phyloP scores from a whole-genome alignment of 176 grass and related monocot species.

The Panicum miliaceum region DNA sequence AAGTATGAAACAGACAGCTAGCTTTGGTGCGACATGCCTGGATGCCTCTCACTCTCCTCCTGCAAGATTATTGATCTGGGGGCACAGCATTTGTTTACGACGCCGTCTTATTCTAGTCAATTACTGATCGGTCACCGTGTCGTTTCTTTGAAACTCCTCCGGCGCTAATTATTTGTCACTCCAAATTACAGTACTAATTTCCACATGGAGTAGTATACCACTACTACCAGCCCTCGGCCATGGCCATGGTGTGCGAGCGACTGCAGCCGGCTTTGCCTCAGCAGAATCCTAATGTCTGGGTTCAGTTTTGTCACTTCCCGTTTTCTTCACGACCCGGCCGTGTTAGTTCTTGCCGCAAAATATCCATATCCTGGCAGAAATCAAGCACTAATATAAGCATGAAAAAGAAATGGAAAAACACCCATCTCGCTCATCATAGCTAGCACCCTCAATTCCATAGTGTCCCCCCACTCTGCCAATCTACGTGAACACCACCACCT shows the following conservation, averaged over 20 bases:
- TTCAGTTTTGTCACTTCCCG: neutral
- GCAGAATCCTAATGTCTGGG: slow-evolving; percentile 6
- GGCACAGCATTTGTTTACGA: neutral
- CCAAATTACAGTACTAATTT: neutral
- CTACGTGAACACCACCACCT: slow-evolving; percentile 49
- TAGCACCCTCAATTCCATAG: slow-evolving; percentile 1
- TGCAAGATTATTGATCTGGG: neutral
- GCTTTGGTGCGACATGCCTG: neutral
- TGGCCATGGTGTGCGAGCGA: neutral
- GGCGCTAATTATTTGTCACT: neutral
- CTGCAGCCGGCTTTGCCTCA: neutral
- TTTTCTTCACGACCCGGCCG: neutral
- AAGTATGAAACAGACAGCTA: neutral
- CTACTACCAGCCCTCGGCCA: too few relatives aligned
- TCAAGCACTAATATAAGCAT: neutral
- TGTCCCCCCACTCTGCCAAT: slow-evolving; percentile 37
- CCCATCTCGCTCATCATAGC: neutral
- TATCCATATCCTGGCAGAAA: neutral
- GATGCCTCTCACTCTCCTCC: neutral
- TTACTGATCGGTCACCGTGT: neutral
- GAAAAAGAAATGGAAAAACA: neutral
- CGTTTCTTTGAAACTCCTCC: neutral
- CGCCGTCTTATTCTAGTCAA: neutral
- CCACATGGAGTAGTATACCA: neutral
- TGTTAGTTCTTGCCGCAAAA: neutral